phyloP scores from a whole-genome alignment of 768 basidiomycete species.

The Panaeolus papilionaceus region DNA sequence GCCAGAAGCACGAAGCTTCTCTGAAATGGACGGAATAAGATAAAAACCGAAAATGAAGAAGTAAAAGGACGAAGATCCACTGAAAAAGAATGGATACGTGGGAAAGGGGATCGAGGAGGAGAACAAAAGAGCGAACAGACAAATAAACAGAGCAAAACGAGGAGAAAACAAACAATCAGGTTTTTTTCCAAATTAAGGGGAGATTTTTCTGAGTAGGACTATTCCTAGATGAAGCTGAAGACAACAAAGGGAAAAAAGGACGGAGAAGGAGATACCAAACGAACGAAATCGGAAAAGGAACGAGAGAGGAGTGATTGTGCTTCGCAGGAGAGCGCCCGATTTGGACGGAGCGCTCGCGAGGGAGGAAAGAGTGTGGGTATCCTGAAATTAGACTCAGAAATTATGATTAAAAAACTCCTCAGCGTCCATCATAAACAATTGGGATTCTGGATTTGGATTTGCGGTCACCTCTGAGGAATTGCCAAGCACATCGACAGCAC shows the following conservation, averaged over 20 bases:
- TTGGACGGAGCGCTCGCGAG: conserved; percentile 8
- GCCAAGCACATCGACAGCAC: conserved; percentile 16
- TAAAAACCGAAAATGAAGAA: background rate
- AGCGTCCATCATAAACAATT: conserved; percentile 33
- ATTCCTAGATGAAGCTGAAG: conserved; percentile 2
- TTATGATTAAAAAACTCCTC: conserved; percentile 33
- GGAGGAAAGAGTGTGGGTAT: conserved; percentile 14
- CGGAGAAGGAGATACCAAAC: conserved; percentile 9
- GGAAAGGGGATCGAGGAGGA: background rate
- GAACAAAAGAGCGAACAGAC: conserved; percentile 4
- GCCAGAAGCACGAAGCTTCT: background rate
- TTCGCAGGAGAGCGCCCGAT: conserved; percentile 7
- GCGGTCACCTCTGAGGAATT: conserved; percentile 19
- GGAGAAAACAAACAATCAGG: conserved; percentile 12
- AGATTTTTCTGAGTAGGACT: background rate
- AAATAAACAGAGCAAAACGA: conserved; percentile 10
- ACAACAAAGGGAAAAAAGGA: background rate
- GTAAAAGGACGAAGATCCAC: background rate
- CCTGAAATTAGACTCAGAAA: conserved; percentile 19
- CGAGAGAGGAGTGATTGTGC: background rate
- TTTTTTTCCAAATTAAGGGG: background rate
- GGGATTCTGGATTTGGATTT: conserved; percentile 27
- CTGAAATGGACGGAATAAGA: background rate
- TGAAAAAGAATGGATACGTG: background rate
- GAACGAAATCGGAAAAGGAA: conserved; percentile 6